Base-by-base conservation (phyloP, 495 filamentous ascomycete genomes). In the Talaromyces ruber region DNA sequence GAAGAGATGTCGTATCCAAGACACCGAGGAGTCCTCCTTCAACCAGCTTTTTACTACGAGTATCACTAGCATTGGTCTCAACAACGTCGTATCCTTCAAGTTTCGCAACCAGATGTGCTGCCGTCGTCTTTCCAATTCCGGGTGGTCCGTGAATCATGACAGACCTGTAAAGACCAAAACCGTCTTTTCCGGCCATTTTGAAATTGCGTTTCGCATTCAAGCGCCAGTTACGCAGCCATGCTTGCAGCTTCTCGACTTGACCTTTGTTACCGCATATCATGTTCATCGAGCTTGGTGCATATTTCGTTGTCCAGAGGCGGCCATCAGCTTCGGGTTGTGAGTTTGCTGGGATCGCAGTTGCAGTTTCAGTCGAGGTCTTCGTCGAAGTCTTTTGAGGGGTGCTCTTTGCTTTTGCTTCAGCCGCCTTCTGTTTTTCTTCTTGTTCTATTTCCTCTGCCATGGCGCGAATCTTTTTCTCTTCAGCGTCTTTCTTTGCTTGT, bases 231-330 rank as follows among this genome's bases (percentile, higher is more conserved):
- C 82, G 83, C 22, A 99, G 81, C 93, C 95, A 99, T 34, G 65
- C 79, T 69, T 94, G 89, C 18, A 98, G 83, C 71, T 87, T 95
- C 67, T 98, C 94, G 3, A 99, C 93, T 37, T 85, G 82, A 16
- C 74, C 80, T 70, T 98, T 99, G 74, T 99, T 99, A 62, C 94
- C 94, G 70, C 93, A 98, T 57, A 99, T 96, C 71, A 97, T 93
- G 59, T 72, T 88, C 39, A 90, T 80, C 39, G 85, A 79, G 0
- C 86, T 88, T 4, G 94, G 94, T 0, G 94, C 93, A 75, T 99
- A 98, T 68, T 97, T 97, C 28, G 87, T 88, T 6, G 95, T 98
- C 94, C 94, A 98, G 6, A 99, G 81, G 52, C 91, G 85, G 62
- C 81, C 84, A 58, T 88, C 82, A 18, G 81, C 74, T 14, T 60